Percentiles rank a stretch among this genome's conserved stretches.
These are phyloP conservation scores for Bacterosira constricta DNA, from an alignment of 108 stramenopile species.

Conservation along the genomic window DNA sequence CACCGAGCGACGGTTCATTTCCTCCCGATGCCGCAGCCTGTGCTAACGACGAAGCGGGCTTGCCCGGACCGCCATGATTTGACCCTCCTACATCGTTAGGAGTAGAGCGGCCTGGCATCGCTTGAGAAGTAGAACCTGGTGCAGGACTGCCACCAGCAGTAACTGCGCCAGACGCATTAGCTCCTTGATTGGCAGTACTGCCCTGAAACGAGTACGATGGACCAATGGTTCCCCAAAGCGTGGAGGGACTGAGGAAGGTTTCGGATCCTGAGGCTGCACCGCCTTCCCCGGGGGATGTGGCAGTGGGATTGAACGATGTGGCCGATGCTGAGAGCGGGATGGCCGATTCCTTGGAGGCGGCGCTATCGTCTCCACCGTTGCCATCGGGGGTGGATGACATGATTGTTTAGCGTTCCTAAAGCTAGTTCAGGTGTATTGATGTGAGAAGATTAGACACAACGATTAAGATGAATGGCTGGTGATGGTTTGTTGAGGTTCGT, in stretches of 20 bases:
- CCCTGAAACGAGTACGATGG: conserved; percentile 12
- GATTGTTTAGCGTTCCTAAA: too few relatives aligned
- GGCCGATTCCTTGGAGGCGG: not conserved
- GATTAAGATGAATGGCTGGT: too few relatives aligned
- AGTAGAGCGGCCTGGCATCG: too few relatives aligned
- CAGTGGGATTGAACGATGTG: conserved; percentile 40
- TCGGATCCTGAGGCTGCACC: conserved; percentile 8
- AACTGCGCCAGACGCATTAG: too few relatives aligned
- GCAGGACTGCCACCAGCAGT: not conserved
- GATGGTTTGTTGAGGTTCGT: too few relatives aligned
- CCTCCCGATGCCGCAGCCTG: too few relatives aligned
- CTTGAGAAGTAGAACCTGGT: too few relatives aligned
- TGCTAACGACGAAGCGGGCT: not conserved
- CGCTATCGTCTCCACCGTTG: not conserved
- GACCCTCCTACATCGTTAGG: too few relatives aligned
- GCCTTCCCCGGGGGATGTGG: conserved; percentile 34
- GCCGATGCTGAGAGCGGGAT: conserved; percentile 18
- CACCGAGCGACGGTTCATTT: conserved; percentile 11
- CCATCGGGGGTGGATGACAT: not conserved
- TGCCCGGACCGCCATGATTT: not conserved
- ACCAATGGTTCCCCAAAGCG: conserved; percentile 48
- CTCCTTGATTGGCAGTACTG: not conserved
- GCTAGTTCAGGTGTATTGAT: too few relatives aligned
- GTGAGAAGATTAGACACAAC: too few relatives aligned
- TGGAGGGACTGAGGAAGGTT: not conserved